These are phyloP conservation scores for Rhodotorula sp. DNA, from an alignment of 1,284 basidiomycete genomes.

Conservation along the genomic window DNA sequence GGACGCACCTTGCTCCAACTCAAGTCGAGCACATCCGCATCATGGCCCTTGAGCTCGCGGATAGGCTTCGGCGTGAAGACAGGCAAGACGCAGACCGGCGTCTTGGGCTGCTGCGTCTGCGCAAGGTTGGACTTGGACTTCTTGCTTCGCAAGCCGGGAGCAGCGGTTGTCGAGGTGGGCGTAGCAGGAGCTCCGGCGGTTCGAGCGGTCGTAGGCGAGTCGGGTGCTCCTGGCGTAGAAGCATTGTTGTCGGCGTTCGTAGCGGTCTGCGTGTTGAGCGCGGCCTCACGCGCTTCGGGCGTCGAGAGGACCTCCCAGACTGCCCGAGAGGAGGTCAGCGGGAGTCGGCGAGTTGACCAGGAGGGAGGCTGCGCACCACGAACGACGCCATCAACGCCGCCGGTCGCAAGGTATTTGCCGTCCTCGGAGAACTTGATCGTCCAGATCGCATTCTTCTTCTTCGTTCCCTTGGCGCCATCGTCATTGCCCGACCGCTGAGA, in stretches of 20 bases:
- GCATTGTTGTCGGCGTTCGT: not conserved
- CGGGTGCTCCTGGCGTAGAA: not conserved
- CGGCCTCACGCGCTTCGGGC: slow-evolving; percentile 21
- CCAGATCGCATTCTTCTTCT: slow-evolving; percentile 47
- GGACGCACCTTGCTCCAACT: slow-evolving; percentile 49
- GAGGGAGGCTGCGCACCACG: slow-evolving; percentile 33
- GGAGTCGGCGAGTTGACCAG: too few species aligned
- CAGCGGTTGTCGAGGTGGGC: not conserved
- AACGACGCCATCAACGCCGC: slow-evolving; percentile 49
- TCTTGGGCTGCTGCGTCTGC: not conserved
- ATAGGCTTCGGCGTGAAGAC: slow-evolving; percentile 44
- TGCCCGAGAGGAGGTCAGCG: not conserved
- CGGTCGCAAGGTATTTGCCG: slow-evolving; percentile 48
- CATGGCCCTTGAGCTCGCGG: slow-evolving; percentile 47
- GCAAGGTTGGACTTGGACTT: not conserved
- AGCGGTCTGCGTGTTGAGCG: not conserved
- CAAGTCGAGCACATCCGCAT: slow-evolving; percentile 49
- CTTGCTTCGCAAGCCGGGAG: not conserved
- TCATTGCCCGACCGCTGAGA: not conserved
- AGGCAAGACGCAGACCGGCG: slow-evolving; percentile 27
- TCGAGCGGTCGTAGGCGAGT: not conserved
- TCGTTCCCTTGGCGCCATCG: not conserved
- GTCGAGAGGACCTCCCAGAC: slow-evolving; percentile 42
- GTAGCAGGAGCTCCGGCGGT: not conserved
- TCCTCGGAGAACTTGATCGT: slow-evolving; percentile 48